Base-by-base conservation (phyloP, 768 basidiomycete species). In the Leccinum ochraceum region DNA sequence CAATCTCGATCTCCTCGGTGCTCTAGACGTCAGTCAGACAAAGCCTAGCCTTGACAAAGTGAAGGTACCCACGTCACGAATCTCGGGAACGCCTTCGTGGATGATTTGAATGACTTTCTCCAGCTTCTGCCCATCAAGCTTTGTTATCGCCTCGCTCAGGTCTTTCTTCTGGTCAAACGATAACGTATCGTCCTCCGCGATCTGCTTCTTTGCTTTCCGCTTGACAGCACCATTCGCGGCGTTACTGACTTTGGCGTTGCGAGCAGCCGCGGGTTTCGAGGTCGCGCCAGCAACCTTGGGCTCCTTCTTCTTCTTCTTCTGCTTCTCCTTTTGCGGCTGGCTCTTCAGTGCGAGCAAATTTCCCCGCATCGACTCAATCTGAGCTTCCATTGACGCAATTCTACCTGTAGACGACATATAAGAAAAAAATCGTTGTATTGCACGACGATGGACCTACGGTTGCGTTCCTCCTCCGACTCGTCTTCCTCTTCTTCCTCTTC, bases 121-220 rank as follows among this genome's bases (percentile, higher is more conserved):
- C 62, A 98, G 77, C 71, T 90, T 90, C 55, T 81, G 73, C 22
- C 88, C 94, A 65, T 97, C 93, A 26, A 97, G 85, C 68, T 84
- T 84, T 61, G 83, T 83, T 65, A 99, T 99, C 55, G 94, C 92
- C 75, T 98, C 95, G 69, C 95, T 96, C 58, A 99, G 79, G 71
- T 98, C 94, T 76, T 97, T 95, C 88, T 99, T 99, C 80, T 98
- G 96, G 65, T 94, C 93, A 73, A 96, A 92, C 55, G 92, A 90
- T 39, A 98, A 81, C 2, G 89, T 86, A 59, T 94, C 92, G 67
- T 92, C 89, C 65, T 93, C 90, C 10, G 83, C 76, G 49, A 86
- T 73, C 42, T 80, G 79, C 72, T 89, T 90, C 80, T 90, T 91
- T 36, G 76, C 66, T 69, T 82, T 85, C 65, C 79, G 77, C 76